A percentile compares a stretch with the other conserved stretches of the same genome.
Evolutionary conservation across 305 asterid species (phyloP).

Genomic region (Plantago lanceolata): DNA sequence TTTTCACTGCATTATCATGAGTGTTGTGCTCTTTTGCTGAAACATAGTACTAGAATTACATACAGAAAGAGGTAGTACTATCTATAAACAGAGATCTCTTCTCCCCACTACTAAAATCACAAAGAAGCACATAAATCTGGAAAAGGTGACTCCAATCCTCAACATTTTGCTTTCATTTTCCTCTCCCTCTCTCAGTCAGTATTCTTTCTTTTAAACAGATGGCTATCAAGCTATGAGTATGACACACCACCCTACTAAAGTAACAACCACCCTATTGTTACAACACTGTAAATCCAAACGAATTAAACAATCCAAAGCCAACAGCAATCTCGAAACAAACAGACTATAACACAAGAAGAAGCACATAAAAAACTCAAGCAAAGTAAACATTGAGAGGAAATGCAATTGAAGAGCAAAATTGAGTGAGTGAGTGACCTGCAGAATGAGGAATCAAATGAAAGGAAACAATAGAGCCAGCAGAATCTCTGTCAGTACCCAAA

Average conservation of each 20-base stretch:
- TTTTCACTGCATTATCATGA: not conserved
- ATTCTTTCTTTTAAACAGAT: not conserved
- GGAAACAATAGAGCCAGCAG: slow-evolving; percentile 56
- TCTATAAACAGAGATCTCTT: not conserved
- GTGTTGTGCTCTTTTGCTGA: not conserved
- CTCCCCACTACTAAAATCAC: slow-evolving; percentile 15
- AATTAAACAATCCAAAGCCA: not conserved
- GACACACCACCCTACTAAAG: too few relatives aligned
- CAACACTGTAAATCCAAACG: not conserved
- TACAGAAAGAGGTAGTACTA: not conserved
- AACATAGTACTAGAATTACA: not conserved
- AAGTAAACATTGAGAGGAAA: not conserved
- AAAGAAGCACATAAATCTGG: slow-evolving; percentile 4
- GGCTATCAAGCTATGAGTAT: too few relatives aligned
- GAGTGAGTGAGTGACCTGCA: too few relatives aligned
- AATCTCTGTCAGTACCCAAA: slow-evolving; percentile 54
- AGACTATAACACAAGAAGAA: not conserved
- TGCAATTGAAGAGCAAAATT: not conserved
- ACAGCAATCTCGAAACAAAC: not conserved
- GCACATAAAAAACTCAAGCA: not conserved
- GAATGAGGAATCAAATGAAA: slow-evolving; percentile 64
- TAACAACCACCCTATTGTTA: too few relatives aligned
- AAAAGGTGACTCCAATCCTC: slow-evolving; percentile 14
- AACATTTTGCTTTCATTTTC: too few relatives aligned
- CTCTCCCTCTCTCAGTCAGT: not conserved